Conservation (phyloP, 2,329 filamentous ascomycete genomes). For the Paraphoma sp. region DNA sequence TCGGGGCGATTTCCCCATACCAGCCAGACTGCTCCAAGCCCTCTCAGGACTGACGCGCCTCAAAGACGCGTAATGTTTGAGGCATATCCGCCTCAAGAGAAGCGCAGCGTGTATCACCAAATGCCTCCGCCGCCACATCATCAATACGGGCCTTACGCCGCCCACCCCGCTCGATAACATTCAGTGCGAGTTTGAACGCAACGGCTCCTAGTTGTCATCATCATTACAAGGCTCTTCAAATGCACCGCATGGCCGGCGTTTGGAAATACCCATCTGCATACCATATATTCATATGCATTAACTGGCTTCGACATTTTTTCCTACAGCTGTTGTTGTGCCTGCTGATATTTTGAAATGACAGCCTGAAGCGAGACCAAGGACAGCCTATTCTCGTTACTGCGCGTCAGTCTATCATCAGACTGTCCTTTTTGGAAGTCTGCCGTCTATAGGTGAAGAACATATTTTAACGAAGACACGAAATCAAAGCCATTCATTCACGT, state of each 20-base stretch:
- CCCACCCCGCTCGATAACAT: slow-evolving; percentile 34
- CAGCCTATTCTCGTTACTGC: not conserved
- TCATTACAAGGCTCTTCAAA: slow-evolving; percentile 21
- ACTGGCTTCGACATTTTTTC: not conserved
- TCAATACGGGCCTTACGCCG: slow-evolving; percentile 34
- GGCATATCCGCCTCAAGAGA: slow-evolving; percentile 35
- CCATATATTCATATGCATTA: slow-evolving; percentile 9
- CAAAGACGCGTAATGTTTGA: slow-evolving; percentile 48
- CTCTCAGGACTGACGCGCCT: slow-evolving; percentile 36
- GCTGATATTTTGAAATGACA: not conserved
- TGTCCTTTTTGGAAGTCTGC: not conserved
- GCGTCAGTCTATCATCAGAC: no score
- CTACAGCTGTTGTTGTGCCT: not conserved
- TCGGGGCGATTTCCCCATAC: slow-evolving; percentile 51
- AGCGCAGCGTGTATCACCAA: slow-evolving; percentile 24
- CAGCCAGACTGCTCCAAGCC: slow-evolving; percentile 35
- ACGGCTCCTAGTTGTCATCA: not conserved
- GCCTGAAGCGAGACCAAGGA: not conserved
- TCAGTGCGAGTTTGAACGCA: not conserved
- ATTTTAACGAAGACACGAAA: slow-evolving; percentile 4
- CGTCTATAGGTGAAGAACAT: no score
- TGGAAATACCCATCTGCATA: slow-evolving; percentile 40
- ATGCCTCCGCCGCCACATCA: slow-evolving; percentile 31
- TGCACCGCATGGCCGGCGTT: slow-evolving; percentile 45
- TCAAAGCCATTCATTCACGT: not conserved